Percentiles rank a stretch among this genome's conserved stretches.
These are phyloP conservation scores for Kwoniella mangroviensis DNA, from an alignment of 768 basidiomycete species.

Conservation along the genomic window DNA sequence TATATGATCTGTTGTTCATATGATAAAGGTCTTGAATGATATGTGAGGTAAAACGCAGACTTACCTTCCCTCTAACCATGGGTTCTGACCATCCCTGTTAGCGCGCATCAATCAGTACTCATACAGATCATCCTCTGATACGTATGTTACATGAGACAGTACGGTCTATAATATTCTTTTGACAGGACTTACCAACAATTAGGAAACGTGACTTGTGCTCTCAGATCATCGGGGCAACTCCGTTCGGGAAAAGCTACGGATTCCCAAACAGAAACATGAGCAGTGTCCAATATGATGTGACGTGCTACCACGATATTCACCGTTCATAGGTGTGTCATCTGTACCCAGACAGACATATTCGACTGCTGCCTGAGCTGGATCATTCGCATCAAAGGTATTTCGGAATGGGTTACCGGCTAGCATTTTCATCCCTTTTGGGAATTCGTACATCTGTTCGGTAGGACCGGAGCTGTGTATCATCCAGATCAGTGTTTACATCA, in stretches of 20 bases:
- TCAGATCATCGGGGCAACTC: slow-evolving; percentile 34
- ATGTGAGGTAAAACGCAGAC: neutral
- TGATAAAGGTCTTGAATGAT: too few relatives aligned
- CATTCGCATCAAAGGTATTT: slow-evolving; percentile 24
- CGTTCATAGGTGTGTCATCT: slow-evolving; percentile 15
- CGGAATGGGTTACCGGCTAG: slow-evolving; percentile 37
- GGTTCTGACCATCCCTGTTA: slow-evolving; percentile 38
- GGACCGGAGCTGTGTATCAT: slow-evolving; percentile 14
- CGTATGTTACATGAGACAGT: too few relatives aligned
- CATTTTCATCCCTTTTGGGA: slow-evolving; percentile 47
- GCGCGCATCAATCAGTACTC: too few relatives aligned
- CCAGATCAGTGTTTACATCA: too few relatives aligned
- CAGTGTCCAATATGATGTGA: too few relatives aligned
- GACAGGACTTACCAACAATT: slow-evolving; percentile 33
- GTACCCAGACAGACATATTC: slow-evolving; percentile 34
- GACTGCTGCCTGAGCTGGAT: slow-evolving; percentile 30
- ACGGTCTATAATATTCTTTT: too few relatives aligned
- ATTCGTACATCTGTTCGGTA: slow-evolving; percentile 36
- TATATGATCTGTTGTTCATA: too few relatives aligned
- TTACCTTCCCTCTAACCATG: slow-evolving; percentile 32
- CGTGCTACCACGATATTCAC: slow-evolving; percentile 4
- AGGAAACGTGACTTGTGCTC: slow-evolving; percentile 44
- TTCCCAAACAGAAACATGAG: too few relatives aligned
- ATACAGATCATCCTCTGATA: neutral
- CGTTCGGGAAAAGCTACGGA: slow-evolving; percentile 7